Conservation (phyloP, 2,329 filamentous ascomycete species). For the Penicillium aurantiogriseum region DNA sequence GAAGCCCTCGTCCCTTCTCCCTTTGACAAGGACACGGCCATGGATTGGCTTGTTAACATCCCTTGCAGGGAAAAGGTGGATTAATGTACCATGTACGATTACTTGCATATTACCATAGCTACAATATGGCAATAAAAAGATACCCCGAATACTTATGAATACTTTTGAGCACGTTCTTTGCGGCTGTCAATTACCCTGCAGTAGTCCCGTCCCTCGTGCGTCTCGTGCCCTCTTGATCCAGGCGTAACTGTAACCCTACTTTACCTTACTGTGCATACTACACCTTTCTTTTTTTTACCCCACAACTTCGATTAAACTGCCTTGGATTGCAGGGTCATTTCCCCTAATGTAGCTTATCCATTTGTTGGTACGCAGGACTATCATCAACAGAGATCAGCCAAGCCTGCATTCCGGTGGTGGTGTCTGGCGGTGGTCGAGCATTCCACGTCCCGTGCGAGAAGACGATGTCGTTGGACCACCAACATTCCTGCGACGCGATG, state of each 20-base stretch:
- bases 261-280: conserved; percentile 14
- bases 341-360: conserved; percentile 23
- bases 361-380: conserved; percentile 13
- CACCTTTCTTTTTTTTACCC: conserved; percentile 15
- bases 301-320: conserved; percentile 11
- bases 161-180: conserved; percentile 36
- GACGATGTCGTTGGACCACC: conserved; percentile 23
- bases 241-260: conserved; percentile 20
- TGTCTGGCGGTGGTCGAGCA: conserved; percentile 30
- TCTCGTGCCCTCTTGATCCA: conserved; percentile 31
- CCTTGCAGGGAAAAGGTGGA: conserved; percentile 36
- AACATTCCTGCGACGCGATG: conserved; percentile 34
- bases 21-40: conserved; percentile 31
- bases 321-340: conserved; percentile 12
- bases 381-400: conserved; percentile 13
- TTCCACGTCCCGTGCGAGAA: conserved; percentile 29
- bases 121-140: conserved; percentile 21
- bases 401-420: conserved; percentile 35
- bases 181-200: conserved; percentile 31
- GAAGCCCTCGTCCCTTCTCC: conserved; percentile 33
- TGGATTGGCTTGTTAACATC: conserved; percentile 26
- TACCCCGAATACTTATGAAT: conserved; percentile 24
- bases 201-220: conserved; percentile 23
- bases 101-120: conserved; percentile 26
- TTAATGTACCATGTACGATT: conserved; percentile 27